phyloP scores from a whole-genome alignment of 441 rosid species.

The Pelargonium australe region DNA sequence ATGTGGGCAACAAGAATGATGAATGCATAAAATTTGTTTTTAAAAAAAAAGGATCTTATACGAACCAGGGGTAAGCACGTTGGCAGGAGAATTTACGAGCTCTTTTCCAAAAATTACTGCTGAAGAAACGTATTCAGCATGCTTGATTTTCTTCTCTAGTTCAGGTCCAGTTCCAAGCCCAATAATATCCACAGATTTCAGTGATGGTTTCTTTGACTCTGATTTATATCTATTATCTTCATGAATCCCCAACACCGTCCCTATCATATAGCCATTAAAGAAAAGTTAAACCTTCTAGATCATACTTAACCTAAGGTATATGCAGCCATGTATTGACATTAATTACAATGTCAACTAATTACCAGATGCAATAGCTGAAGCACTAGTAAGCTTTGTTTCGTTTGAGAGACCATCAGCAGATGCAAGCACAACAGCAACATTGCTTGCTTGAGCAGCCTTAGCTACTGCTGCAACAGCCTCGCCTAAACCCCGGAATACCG shows the following conservation, averaged over 20 bases:
- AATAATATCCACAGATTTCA: slow-evolving; percentile 69
- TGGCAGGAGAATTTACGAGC: slow-evolving; percentile 83
- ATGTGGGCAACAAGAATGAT: background rate
- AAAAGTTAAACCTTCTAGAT: background rate
- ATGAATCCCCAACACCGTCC: slow-evolving; percentile 56
- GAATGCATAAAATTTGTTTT: background rate
- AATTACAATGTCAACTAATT: slow-evolving; percentile 9
- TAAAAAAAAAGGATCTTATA: slow-evolving; percentile 13
- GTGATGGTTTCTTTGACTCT: slow-evolving; percentile 57
- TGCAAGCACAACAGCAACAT: slow-evolving; percentile 55
- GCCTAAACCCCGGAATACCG: slow-evolving; percentile 51
- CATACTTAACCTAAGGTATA: background rate
- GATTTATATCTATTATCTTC: slow-evolving; percentile 79
- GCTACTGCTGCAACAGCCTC: slow-evolving; percentile 61
- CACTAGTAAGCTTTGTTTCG: slow-evolving; percentile 54
- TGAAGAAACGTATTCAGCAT: slow-evolving; percentile 62
- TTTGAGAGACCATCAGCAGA: slow-evolving; percentile 41
- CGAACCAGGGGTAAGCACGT: slow-evolving; percentile 86
- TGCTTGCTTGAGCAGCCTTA: slow-evolving; percentile 59
- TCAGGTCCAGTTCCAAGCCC: slow-evolving; percentile 79
- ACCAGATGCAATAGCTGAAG: slow-evolving; percentile 79
- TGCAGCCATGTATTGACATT: background rate
- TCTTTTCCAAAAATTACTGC: slow-evolving; percentile 69
- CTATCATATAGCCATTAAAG: slow-evolving; percentile 25
- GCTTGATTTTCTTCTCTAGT: slow-evolving; percentile 67